These are phyloP conservation scores for Arabidopsis hybrid DNA, from an alignment of 441 rosid species.

Conservation along the genomic window DNA sequence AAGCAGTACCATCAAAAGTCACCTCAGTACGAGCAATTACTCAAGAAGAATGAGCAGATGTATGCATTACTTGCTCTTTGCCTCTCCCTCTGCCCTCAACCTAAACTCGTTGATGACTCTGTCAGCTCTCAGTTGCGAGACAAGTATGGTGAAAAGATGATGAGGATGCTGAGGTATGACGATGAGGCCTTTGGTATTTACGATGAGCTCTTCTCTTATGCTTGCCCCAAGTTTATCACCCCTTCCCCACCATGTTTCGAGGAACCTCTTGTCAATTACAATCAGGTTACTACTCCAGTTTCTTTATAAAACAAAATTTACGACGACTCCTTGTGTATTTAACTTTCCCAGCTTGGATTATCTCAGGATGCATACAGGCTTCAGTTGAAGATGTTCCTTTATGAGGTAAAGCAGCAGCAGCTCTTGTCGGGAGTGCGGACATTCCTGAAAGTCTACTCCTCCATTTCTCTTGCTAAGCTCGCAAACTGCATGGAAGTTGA, in stretches of 20 bases:
- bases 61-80: conserved; percentile 86
- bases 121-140: conserved; percentile 87
- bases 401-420: conserved; percentile 95
- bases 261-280: conserved; percentile 93
- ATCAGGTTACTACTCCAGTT: conserved; percentile 61
- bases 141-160: conserved; percentile 98
- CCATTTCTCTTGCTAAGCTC: conserved; percentile 85
- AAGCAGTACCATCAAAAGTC: conserved; percentile 94
- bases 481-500: conserved; percentile 93
- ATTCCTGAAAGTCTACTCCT: conserved; percentile 84
- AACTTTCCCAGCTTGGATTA: not conserved
- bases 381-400: conserved; percentile 92
- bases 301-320: not conserved
- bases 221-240: conserved; percentile 97
- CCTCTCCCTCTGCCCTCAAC: conserved; percentile 92
- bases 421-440: conserved; percentile 78
- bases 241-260: conserved; percentile 94
- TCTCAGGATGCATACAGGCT: conserved; percentile 92
- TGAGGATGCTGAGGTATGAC: conserved; percentile 86
- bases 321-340: conserved; percentile 8
- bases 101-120: conserved; percentile 86
- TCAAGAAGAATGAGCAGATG: conserved; percentile 99
- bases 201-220: conserved; percentile 94
- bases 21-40: conserved; percentile 89
- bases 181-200: conserved; percentile 84